phyloP scores from a whole-genome alignment of 148 eudicot genomes.

The Camellia lanceoleosa region DNA sequence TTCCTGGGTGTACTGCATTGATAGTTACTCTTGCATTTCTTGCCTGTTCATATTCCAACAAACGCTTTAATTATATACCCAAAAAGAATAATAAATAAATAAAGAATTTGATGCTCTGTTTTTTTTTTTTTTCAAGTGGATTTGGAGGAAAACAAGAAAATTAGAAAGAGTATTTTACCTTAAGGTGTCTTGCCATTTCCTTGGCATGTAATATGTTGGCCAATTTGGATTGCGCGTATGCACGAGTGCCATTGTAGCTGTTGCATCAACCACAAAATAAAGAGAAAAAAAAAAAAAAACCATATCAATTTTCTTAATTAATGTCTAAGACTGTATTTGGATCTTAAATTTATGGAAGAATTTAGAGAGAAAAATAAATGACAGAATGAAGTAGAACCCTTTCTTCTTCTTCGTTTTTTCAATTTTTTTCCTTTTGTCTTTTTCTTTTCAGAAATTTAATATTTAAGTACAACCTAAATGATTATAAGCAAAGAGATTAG shows the following conservation, averaged over 20 bases:
- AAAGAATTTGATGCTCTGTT: background rate
- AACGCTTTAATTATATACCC: background rate
- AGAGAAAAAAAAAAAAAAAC: too few relatives aligned
- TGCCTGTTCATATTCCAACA: slow-evolving; percentile 41
- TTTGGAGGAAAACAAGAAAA: background rate
- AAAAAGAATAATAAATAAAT: too few relatives aligned
- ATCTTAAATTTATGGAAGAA: too few relatives aligned
- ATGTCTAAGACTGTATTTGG: too few relatives aligned
- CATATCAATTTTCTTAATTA: too few relatives aligned
- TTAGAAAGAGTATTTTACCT: slow-evolving; percentile 36
- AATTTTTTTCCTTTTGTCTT: too few relatives aligned
- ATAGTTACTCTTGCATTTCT: slow-evolving; percentile 75
- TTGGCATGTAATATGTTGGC: slow-evolving; percentile 87
- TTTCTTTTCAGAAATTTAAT: too few relatives aligned
- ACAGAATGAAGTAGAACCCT: too few relatives aligned
- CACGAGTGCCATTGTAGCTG: slow-evolving; percentile 82
- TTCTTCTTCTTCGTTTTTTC: too few relatives aligned
- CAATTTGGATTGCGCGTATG: slow-evolving; percentile 86
- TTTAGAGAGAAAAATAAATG: too few relatives aligned
- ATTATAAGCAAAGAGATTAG: too few relatives aligned
- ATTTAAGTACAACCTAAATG: too few relatives aligned
- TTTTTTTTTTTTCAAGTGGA: background rate
- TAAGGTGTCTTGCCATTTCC: slow-evolving; percentile 70
- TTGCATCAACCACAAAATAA: slow-evolving; percentile 31
- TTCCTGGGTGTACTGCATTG: slow-evolving; percentile 94